These are phyloP conservation scores for Globomyces pollinis-pini DNA, from an alignment of 192 early-diverging fungal genomes.

Conservation along the genomic window DNA sequence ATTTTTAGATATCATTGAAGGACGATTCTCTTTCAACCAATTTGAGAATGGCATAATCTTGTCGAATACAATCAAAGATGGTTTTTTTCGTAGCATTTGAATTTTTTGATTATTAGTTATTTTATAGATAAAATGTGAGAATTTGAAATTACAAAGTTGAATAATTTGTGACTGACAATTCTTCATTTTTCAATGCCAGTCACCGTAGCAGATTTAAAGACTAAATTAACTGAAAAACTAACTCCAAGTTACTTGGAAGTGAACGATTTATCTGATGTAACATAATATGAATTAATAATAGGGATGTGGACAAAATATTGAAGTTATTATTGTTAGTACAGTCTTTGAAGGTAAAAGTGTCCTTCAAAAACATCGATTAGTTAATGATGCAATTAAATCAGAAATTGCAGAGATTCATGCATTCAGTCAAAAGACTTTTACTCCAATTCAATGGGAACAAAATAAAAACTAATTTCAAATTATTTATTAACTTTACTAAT, in stretches of 20 bases:
- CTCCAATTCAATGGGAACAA: constrained; percentile 1
- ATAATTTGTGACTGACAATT: too few relatives aligned
- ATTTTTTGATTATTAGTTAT: too few relatives aligned
- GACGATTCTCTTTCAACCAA: background rate
- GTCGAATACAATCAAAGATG: too few relatives aligned
- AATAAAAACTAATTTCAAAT: background rate
- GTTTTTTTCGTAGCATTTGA: too few relatives aligned
- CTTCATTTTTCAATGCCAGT: constrained; percentile 8
- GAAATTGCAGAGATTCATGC: constrained; percentile 76
- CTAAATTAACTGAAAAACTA: constrained; percentile 3
- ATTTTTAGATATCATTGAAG: background rate
- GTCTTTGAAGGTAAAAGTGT: constrained; percentile 63
- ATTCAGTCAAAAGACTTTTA: constrained; percentile 58
- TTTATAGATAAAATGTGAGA: too few relatives aligned
- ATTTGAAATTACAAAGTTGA: too few relatives aligned
- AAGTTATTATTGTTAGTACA: constrained; percentile 67
- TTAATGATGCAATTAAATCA: constrained; percentile 71
- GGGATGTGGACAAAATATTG: constrained; percentile 79
- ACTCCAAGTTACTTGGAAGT: constrained; percentile 23
- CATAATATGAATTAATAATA: too few relatives aligned
- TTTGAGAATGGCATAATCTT: too few relatives aligned
- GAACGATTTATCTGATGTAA: constrained; percentile 52
- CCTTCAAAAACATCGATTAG: constrained; percentile 68
- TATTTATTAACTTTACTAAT: too few relatives aligned
- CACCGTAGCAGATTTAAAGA: background rate